Evolutionary conservation across 352 stramenopile genomes (phyloP).

Genomic region (Globisporangium perplexum): DNA sequence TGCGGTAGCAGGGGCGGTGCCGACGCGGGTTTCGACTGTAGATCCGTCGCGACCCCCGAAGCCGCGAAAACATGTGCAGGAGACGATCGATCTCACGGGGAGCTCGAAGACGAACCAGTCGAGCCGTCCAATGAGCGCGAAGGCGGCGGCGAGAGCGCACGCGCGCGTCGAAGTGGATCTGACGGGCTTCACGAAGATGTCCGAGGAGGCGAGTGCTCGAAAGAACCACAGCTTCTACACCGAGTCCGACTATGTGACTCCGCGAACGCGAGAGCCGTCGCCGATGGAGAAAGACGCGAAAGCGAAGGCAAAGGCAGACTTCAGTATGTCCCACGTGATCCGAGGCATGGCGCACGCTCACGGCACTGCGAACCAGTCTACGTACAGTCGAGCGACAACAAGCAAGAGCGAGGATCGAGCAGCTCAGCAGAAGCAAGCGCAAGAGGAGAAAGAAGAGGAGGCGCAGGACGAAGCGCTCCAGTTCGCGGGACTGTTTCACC

Average conservation of each 20-base stretch:
- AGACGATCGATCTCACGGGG: slow-evolving; percentile 15
- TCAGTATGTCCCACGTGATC: slow-evolving; percentile 64
- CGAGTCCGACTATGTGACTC: slow-evolving; percentile 43
- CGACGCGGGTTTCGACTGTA: not conserved
- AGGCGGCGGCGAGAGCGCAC: slow-evolving; percentile 52
- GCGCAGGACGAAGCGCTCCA: slow-evolving; percentile 42
- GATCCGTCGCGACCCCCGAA: slow-evolving; percentile 23
- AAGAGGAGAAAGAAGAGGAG: slow-evolving; percentile 26
- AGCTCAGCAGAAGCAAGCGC: slow-evolving; percentile 3
- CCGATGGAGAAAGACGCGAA: slow-evolving; percentile 17
- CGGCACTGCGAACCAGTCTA: slow-evolving; percentile 15
- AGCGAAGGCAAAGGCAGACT: slow-evolving; percentile 23
- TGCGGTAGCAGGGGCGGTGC: not conserved
- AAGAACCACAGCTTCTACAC: slow-evolving; percentile 73
- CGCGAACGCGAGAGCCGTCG: slow-evolving; percentile 15
- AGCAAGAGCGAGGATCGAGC: not conserved
- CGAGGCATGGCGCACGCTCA: slow-evolving; percentile 54
- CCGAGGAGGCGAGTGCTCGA: slow-evolving; percentile 31
- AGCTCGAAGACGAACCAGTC: not conserved
- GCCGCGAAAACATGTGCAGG: slow-evolving; percentile 11
- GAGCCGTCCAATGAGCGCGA: slow-evolving; percentile 47
- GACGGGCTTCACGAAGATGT: slow-evolving; percentile 30
- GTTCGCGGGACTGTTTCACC: slow-evolving; percentile 65
- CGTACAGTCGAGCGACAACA: not conserved
- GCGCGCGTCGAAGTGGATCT: slow-evolving; percentile 34